These are phyloP conservation scores for Hypoxylon cercidicola DNA, from an alignment of 495 filamentous ascomycete genomes.

Conservation along the genomic window DNA sequence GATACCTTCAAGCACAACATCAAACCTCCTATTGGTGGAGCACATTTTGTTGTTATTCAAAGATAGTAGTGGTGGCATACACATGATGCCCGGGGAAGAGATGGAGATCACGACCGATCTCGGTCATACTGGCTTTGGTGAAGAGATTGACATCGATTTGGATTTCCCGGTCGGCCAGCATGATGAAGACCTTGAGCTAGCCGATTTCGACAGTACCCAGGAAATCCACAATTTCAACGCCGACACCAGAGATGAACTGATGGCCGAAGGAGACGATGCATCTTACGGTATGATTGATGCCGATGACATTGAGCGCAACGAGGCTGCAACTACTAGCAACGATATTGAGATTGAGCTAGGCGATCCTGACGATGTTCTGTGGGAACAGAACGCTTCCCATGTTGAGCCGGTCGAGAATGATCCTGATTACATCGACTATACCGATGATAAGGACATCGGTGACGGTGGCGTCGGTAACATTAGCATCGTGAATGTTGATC, in stretches of 20 bases:
- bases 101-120: constrained; percentile 66
- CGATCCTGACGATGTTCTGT: constrained; percentile 33
- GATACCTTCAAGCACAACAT: background rate
- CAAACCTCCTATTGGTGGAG: background rate
- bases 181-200: constrained; percentile 74
- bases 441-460: constrained; percentile 15
- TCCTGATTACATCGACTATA: constrained; percentile 45
- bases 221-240: constrained; percentile 42
- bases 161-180: constrained; percentile 69
- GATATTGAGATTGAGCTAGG: constrained; percentile 46
- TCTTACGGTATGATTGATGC: constrained; percentile 54
- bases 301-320: constrained; percentile 50
- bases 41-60: background rate
- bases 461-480: constrained; percentile 22
- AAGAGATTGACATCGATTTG: constrained; percentile 81
- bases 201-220: constrained; percentile 50
- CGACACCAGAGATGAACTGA: constrained; percentile 55
- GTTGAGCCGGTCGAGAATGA: constrained; percentile 42
- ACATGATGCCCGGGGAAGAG: constrained; percentile 65
- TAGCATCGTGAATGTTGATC: constrained; percentile 17
- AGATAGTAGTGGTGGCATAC: constrained; percentile 39
- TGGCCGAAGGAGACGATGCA: constrained; percentile 57
- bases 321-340: constrained; percentile 26
- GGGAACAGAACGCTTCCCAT: constrained; percentile 38
- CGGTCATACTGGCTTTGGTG: constrained; percentile 55